Conservation (phyloP, 306 rosid genomes). For the Quercus berberidifolia region DNA sequence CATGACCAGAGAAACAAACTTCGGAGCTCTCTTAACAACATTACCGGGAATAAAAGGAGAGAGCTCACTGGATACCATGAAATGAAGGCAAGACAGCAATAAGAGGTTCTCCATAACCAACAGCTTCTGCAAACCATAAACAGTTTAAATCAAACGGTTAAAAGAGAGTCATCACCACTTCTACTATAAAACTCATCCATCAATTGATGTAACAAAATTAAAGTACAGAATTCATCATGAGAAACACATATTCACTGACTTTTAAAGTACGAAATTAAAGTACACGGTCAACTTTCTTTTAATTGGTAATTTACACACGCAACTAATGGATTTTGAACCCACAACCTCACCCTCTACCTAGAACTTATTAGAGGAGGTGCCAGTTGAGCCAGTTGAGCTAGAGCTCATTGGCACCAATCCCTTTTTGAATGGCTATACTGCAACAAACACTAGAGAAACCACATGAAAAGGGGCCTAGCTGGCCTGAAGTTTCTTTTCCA, state of each 20-base stretch:
- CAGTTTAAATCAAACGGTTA: slow-evolving; percentile 2
- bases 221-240: background rate
- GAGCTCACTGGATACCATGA: slow-evolving; percentile 63
- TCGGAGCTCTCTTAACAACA: slow-evolving; percentile 16
- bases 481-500: background rate
- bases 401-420: too few species aligned
- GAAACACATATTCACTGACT: background rate
- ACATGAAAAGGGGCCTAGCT: background rate
- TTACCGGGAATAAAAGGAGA: slow-evolving; percentile 12
- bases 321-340: too few species aligned
- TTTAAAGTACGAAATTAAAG: background rate
- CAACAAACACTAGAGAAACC: background rate
- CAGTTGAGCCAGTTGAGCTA: too few species aligned
- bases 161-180: slow-evolving; percentile 1
- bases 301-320: too few species aligned
- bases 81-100: slow-evolving; percentile 87
- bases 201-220: background rate
- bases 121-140: slow-evolving; percentile 66
- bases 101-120: slow-evolving; percentile 89
- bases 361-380: too few species aligned
- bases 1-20: slow-evolving; percentile 14
- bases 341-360: too few species aligned
- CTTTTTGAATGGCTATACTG: background rate
- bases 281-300: background rate
- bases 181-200: background rate